Evolutionary conservation across 306 rosid genomes (phyloP), one percentile per base, ranked within the genome.

Genomic region (Acacia confusa): DNA sequence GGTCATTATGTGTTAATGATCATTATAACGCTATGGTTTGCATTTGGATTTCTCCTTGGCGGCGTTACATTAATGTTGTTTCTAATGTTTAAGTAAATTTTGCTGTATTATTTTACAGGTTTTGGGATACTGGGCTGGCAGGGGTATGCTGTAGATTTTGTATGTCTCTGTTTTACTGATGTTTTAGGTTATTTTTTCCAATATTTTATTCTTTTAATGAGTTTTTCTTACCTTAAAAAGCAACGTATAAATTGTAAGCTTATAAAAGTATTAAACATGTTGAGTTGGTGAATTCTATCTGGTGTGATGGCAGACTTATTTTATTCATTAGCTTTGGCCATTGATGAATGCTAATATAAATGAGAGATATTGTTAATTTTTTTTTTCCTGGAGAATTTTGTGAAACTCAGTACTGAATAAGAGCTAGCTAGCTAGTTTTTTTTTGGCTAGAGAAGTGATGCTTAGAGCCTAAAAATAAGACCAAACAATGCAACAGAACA

Each of bases 71-170:
- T 30, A 19, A 52, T 72, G 24, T 79, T 69, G 67, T 55, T 66
- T 38, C 53, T 27, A 36, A 36, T 40, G 13, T 82, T 75, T 80
- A 71, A 77, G 85, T 76, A 76, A 32, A 57, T n/a, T 17, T 58
- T 81, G 75, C 71, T 4, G 36, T 82, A 34, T 70, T 82, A 34
- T 70, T 86, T 69, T 86, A 34, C 85, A 94, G 97, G 83, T 90
- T 15, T 81, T 92, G 88, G 94, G 88, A 82, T 92, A 87, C 79
- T 92, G 94, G 93, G 88, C 38, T 63, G 91, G 89, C 4, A 86
- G 98, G 85, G 98, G 98, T 65, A 92, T 94, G 91, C 90, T 94
- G 85, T 96, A 90, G 87, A 87, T 94, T 82, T 94, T 92, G 97
- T 92, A 89, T 34, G 97, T 82, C 40, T 82, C 58, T 78, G n/a